Evolutionary conservation across 2,329 filamentous ascomycete genomes (phyloP), one percentile per base, ranked within the genome.

Genomic region (Lachnellula arida): DNA sequence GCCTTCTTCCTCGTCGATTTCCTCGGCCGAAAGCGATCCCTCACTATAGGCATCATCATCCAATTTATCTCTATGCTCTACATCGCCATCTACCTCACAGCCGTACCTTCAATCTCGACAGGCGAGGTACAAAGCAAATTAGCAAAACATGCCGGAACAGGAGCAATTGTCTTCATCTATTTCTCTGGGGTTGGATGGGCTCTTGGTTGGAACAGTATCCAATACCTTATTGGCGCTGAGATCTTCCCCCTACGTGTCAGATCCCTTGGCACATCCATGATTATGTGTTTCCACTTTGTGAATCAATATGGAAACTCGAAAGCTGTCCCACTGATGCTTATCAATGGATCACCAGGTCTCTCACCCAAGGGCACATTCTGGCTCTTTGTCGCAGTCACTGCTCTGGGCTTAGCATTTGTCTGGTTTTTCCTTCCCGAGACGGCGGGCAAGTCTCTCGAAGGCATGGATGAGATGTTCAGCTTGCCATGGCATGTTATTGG

Each of bases 281-380:
- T 65, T 4, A 65, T 64, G 22, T 63, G 62, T 46, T 63, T 62
- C 35, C 67, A 92, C 71, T 91, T 91, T 67, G 85, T 81, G 57
- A 89, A 89, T 71, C 87, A 91, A 71, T 91, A 89, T 67, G 88
- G 87, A 23, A 91, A 89, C 74, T 80, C 83, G 1, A 85, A 88
- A 43, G 87, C 88, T 0, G 85, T 91, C 0, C 88, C 88, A 1
- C 81, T 84, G 61, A 89, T 91, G 87, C 80, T 92, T 46, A 75
- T 91, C 15, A n/a, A 25, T 7, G 39, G 39, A n/a, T 42, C 66
- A 34, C 67, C 63, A 53, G 58, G 69, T 7, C 59, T 60, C 35
- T 43, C 51, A n/a, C 51, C 53, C 4, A 54, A 39, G 71, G 74
- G n/a, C 73, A 75, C 65, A 72, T 78, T 64, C 73, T 77, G 67